phyloP scores from a whole-genome alignment of 176 grass and related monocot genomes.

The Dendrocalamus sinicus region DNA sequence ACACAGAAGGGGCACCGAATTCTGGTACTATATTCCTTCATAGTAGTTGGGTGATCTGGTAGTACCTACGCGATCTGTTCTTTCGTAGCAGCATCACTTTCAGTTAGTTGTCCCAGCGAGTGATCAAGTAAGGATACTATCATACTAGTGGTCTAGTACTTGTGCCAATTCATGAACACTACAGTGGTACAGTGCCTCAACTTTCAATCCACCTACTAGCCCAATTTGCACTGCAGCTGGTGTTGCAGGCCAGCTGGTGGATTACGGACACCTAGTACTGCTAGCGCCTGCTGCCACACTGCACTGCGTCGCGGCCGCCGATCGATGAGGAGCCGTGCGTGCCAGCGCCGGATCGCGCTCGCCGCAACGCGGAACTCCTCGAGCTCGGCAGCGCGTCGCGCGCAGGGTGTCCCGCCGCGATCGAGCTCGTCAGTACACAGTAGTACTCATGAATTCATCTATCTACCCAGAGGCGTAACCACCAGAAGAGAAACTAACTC shows the following conservation, averaged over 20 bases:
- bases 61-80: conserved; percentile 15
- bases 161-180: not conserved
- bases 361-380: not conserved
- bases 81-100: not conserved
- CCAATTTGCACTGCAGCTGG: not conserved
- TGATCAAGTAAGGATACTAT: not conserved
- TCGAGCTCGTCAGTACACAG: not conserved
- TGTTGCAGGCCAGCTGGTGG: not conserved
- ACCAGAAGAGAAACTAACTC: too few species aligned
- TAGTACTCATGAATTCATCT: not conserved
- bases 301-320: not conserved
- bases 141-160: not conserved
- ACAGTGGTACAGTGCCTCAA: not conserved
- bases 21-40: conserved; percentile 3
- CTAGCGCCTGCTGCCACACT: not conserved
- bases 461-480: too few species aligned
- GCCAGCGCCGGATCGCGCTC: not conserved
- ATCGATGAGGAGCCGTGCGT: not conserved
- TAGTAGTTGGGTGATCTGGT: not conserved
- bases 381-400: not conserved
- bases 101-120: not conserved
- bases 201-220: not conserved
- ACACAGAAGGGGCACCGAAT: not conserved
- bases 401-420: not conserved
- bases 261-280: not conserved